Evolutionary conservation across 768 basidiomycete species (phyloP), one percentile per base, ranked within the genome.

Genomic region (Lanmaoa rubissima): DNA sequence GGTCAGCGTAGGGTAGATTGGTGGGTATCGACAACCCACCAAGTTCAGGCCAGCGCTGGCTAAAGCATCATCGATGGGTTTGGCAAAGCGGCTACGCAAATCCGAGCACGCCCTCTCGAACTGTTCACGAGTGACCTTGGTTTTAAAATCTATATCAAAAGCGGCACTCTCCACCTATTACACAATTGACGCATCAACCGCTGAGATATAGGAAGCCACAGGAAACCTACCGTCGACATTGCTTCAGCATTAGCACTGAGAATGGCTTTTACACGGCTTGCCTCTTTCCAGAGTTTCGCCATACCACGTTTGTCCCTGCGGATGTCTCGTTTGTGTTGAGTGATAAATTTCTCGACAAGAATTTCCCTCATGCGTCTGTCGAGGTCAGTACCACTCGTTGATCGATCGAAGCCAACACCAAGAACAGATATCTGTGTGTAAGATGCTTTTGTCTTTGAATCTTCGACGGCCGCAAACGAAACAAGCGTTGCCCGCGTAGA

Each of bases 231-330:
- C 58, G 82, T 79, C 4, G 90, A 82, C 39, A 73, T 76, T 8
- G 88, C 88, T 34, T 96, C 94, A 14, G 79, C 77, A 67, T 99
- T 99, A 38, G 96, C 97, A 70, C 94, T 97, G 57, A 99, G 74
- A 61, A 99, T 89, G 9, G 86, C 80, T 76, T 98, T 99, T 63
- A 98, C 82, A 57, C 95, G 82, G 17, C 82, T 84, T 1, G 96
- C 92, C 73, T 99, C 97, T 70, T 95, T 96, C 84, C 92, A 89
- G 7, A 98, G 75, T 73, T 95, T 96, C 5, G 92, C 90, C 87
- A 97, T 89, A 2, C 88, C 95, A 53, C 86, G 81, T 68, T 85
- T 84, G 66, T 95, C 91, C 61, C 78, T 76, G 31, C 83, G 80
- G 38, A 94, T 81, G 59, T 87, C 84, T 69, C 74, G 81, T 63